A percentile compares a stretch with the other conserved stretches of the same genome.
These are phyloP conservation scores for Parascedosporium putredinis DNA, from an alignment of 2,329 filamentous ascomycete genomes.

Conservation along the genomic window DNA sequence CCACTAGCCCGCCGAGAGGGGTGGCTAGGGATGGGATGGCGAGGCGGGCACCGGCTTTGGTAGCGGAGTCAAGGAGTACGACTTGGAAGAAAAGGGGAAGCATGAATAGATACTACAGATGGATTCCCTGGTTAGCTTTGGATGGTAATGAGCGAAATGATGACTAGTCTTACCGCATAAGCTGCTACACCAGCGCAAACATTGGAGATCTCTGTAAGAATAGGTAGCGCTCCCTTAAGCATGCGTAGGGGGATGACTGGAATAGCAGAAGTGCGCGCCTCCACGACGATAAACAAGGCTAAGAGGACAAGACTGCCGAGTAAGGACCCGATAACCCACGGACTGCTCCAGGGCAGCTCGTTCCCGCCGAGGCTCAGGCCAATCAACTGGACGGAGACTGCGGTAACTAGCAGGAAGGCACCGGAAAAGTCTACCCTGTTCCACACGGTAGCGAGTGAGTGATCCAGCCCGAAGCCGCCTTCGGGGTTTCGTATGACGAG, in stretches of 20 bases:
- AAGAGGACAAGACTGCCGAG: constrained; percentile 28
- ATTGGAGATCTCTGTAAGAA: constrained; percentile 40
- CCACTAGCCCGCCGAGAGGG: constrained; percentile 43
- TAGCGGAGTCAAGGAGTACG: constrained; percentile 44
- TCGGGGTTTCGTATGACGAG: constrained; percentile 31
- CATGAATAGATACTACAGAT: constrained; percentile 48
- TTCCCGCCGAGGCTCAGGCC: constrained; percentile 47
- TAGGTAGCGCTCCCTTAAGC: constrained; percentile 39
- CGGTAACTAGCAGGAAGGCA: constrained; percentile 44
- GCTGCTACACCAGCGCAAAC: constrained; percentile 46
- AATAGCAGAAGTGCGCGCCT: constrained; percentile 35
- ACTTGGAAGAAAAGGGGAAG: constrained; percentile 63
- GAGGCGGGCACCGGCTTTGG: constrained; percentile 47
- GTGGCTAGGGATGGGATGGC: constrained; percentile 52
- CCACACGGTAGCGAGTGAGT: not conserved
- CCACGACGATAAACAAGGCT: constrained; percentile 33
- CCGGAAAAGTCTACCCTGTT: constrained; percentile 43
- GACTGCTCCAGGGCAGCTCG: constrained; percentile 39
- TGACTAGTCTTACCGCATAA: constrained; percentile 8
- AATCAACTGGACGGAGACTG: constrained; percentile 46
- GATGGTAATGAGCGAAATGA: not conserved
- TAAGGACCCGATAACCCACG: constrained; percentile 34
- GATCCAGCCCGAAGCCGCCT: not conserved
- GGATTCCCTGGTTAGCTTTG: no score
- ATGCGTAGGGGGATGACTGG: constrained; percentile 50